phyloP scores from a whole-genome alignment of 148 eudicot genomes.

The Arctostaphylos glauca region DNA sequence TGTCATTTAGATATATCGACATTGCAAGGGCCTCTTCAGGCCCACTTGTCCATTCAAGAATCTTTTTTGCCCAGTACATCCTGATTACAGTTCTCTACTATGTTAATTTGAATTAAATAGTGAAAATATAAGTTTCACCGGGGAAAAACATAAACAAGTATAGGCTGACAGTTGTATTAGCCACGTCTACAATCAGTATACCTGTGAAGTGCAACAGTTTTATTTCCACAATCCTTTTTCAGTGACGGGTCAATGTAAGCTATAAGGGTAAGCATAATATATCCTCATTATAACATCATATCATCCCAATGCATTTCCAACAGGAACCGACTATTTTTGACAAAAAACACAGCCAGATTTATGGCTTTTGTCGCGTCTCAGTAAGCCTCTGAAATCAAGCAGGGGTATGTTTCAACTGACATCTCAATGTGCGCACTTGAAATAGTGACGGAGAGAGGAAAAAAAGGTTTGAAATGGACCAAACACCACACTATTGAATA shows the following conservation, averaged over 20 bases:
- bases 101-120: background rate
- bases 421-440: background rate
- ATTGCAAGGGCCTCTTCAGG: conserved; percentile 92
- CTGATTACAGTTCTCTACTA: conserved; percentile 31
- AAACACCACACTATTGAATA: background rate
- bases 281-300: background rate
- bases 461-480: background rate
- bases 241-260: background rate
- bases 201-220: background rate
- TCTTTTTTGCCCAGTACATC: conserved; percentile 99
- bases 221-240: background rate
- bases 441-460: background rate
- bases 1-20: conserved; percentile 82
- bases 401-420: background rate
- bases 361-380: background rate
- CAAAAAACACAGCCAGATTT: background rate
- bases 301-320: background rate
- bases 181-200: background rate
- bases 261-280: background rate
- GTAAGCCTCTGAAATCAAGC: background rate
- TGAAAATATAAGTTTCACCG: background rate
- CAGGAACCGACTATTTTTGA: background rate
- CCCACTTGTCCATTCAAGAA: conserved; percentile 95
- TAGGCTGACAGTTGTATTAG: background rate
- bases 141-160: background rate